These are phyloP conservation scores for Plectosphaerella plurivora DNA, from an alignment of 2,329 filamentous ascomycete species.

Conservation along the genomic window DNA sequence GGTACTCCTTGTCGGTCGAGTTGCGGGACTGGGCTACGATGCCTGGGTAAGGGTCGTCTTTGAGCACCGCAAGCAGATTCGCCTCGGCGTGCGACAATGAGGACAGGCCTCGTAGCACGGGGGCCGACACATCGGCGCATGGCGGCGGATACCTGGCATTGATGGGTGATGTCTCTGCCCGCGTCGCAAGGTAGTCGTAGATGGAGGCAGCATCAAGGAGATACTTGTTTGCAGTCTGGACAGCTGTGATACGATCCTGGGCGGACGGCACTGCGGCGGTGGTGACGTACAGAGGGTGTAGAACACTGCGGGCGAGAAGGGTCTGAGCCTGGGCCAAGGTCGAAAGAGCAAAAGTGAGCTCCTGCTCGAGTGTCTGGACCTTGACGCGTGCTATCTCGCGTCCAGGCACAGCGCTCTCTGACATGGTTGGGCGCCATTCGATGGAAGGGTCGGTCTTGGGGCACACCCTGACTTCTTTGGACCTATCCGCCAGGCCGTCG, in stretches of 20 bases:
- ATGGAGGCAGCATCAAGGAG: conserved; percentile 76
- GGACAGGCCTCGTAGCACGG: conserved; percentile 51
- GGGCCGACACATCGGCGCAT: conserved; percentile 48
- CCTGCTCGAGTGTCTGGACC: conserved; percentile 72
- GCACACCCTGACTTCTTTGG: conserved; percentile 57
- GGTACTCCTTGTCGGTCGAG: conserved; percentile 86
- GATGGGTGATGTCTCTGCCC: conserved; percentile 39
- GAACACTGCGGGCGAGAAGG: conserved; percentile 64
- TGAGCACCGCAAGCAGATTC: conserved; percentile 82
- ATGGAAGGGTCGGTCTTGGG: conserved; percentile 58
- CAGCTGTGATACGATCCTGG: conserved; percentile 64
- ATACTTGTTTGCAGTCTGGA: conserved; percentile 70
- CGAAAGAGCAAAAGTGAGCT: conserved; percentile 74
- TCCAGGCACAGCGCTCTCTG: conserved; percentile 57
- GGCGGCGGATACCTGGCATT: conserved; percentile 25
- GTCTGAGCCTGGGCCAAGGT: conserved; percentile 73
- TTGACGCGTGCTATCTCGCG: conserved; percentile 64
- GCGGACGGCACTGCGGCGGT: conserved; percentile 54
- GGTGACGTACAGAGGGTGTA: conserved; percentile 70
- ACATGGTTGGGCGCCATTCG: conserved; percentile 81
- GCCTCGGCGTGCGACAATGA: conserved; percentile 79
- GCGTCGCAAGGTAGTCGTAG: conserved; percentile 65
- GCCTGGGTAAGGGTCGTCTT: conserved; percentile 90
- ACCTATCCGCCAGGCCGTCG: conserved; percentile 52
- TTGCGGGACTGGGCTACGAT: conserved; percentile 78